These are phyloP conservation scores for Trichoderma cornu-damae DNA, from an alignment of 2,329 filamentous ascomycete genomes.

Conservation along the genomic window DNA sequence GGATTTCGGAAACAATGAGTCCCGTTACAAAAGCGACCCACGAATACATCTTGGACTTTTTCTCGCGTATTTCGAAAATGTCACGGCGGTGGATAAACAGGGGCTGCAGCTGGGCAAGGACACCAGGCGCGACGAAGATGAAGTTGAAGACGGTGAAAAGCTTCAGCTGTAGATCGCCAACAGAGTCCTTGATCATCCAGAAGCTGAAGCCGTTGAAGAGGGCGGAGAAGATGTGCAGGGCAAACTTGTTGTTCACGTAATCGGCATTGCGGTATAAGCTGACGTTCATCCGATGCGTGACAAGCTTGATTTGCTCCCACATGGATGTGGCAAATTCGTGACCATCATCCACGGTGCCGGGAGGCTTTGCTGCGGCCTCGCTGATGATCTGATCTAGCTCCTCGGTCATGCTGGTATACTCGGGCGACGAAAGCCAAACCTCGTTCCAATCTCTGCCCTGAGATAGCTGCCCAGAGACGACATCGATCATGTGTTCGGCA, in stretches of 20 bases:
- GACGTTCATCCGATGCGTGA: conserved; percentile 57
- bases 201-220: conserved; percentile 60
- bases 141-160: conserved; percentile 60
- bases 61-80: conserved; percentile 55
- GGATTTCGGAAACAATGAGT: conserved; percentile 45
- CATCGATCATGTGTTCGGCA: conserved; percentile 69
- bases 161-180: conserved; percentile 48
- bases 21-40: conserved; percentile 56
- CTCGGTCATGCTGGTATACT: conserved; percentile 49
- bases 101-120: conserved; percentile 55
- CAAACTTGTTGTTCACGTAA: conserved; percentile 61
- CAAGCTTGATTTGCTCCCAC: conserved; percentile 56
- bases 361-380: conserved; percentile 45
- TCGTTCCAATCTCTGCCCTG: conserved; percentile 58
- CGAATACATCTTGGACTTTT: conserved; percentile 56
- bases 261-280: conserved; percentile 62
- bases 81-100: conserved; percentile 53
- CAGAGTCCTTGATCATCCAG: conserved; percentile 51
- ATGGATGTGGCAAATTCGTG: conserved; percentile 70
- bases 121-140: conserved; percentile 56
- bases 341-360: conserved; percentile 42
- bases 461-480: conserved; percentile 47
- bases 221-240: conserved; percentile 49
- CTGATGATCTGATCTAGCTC: conserved; percentile 61
- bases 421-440: conserved; percentile 61